These are phyloP conservation scores for Skeletonema tropicum DNA, from an alignment of 108 stramenopile species.

Conservation along the genomic window DNA sequence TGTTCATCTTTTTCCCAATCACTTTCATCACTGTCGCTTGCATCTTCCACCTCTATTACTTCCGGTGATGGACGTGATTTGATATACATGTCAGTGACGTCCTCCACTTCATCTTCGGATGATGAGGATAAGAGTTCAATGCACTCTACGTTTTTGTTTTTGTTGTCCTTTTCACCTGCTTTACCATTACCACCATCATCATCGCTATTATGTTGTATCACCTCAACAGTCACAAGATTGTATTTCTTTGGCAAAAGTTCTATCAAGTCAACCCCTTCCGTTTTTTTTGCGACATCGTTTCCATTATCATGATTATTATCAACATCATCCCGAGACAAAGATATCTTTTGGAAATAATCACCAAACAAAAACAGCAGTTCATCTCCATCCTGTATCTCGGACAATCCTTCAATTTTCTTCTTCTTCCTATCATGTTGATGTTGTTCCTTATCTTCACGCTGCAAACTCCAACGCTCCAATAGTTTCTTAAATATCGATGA, in stretches of 20 bases:
- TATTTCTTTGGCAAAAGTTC: slow-evolving; percentile 16
- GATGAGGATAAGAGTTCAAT: slow-evolving; percentile 5
- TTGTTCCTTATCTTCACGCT: not conserved
- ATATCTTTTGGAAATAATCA: slow-evolving; percentile 4
- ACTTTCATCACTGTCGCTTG: slow-evolving; percentile 4
- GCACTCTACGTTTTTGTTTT: not conserved
- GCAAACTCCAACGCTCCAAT: slow-evolving; percentile 9
- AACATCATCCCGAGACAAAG: not conserved
- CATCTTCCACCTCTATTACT: slow-evolving; percentile 35
- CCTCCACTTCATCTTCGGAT: slow-evolving; percentile 28
- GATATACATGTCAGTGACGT: slow-evolving; percentile 25
- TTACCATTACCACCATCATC: not conserved
- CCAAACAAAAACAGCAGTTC: slow-evolving; percentile 6
- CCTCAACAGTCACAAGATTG: slow-evolving; percentile 5
- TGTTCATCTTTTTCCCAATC: slow-evolving; percentile 2
- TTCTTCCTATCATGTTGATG: not conserved
- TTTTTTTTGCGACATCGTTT: not conserved
- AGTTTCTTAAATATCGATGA: slow-evolving; percentile 10
- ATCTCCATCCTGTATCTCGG: slow-evolving; percentile 18
- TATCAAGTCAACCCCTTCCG: not conserved
- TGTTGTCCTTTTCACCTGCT: not conserved
- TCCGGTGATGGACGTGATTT: slow-evolving; percentile 17
- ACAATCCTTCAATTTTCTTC: not conserved
- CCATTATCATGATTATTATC: not conserved
- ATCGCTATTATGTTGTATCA: not conserved